Base-by-base conservation (phyloP, 345 rosid species). In the Raphanus sativus region DNA sequence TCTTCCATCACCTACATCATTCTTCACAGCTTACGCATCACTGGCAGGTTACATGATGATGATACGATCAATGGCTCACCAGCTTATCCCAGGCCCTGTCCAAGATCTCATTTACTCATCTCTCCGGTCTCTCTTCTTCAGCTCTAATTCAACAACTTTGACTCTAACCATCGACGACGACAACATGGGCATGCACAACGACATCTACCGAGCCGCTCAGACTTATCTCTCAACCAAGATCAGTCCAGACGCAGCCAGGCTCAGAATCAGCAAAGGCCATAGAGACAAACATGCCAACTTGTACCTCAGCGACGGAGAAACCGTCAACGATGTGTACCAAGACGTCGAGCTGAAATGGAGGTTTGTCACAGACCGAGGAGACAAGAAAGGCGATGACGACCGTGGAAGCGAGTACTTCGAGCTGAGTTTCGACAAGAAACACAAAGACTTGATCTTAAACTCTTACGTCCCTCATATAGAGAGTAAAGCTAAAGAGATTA, bases 11-110 rank as follows among this genome's bases (percentile, higher is more conserved):
- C 74, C 86, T 0, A 81, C 91, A 0, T 78, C 94, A 8, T 2
- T 89, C 16, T 84, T 89, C 78, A 50, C 91, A 1, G 79, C 89
- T 48, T 88, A 88, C 13, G 91, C 90, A 60, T 88, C 94, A 78
- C 50, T 85, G 79, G 79, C 94, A 0, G 85, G 87, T 10, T 86
- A 86, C 60, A 32, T 84, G 65, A 82, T 88, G 85, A 77, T 89
- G 60, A 65, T 84, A 48, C 70, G 88, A 32, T 82, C 91, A 48
- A 65, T 85, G 79, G 82, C 78, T 45, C 81, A 84, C 50, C 86
- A 87, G 48, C 30, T 89, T 4, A 58, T 86, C 24, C 94, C 94
- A 25, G 32, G 45, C n/a, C 80, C 86, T 0, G 10, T 89, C 54
- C 81, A 83, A 45, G 61, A 67, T 36, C 82, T 81, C 71, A 70